Base-by-base conservation (phyloP, 306 rosid species). In the Calophaca sinica region DNA sequence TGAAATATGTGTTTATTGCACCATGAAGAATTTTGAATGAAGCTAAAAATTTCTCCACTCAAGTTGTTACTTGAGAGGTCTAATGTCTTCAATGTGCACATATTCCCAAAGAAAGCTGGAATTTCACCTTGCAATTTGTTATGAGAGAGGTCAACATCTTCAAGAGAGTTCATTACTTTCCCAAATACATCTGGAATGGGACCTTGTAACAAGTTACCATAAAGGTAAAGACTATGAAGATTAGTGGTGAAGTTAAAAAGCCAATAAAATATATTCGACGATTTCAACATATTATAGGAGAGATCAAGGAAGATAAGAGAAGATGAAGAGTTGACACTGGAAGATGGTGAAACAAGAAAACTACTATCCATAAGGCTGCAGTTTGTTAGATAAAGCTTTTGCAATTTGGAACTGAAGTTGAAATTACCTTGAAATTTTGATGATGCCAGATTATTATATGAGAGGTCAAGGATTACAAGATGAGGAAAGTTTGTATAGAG, bases 271-370 rank as follows among this genome's bases (percentile, higher is more conserved):
- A 67, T 3, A 41, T 50, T 7, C 0, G 52, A 46, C 35, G 81
- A 57, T 15, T 7, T 46, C 50, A 77, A 48, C 10, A 45, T 5
- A 48, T 58, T 77, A 2, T 0, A 0, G 2, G 70, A 46, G 2
- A 77, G 75, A 41, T 68, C 53, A 35, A 77, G 75, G n/a, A 9
- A 5, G 52, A 57, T n/a, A 11, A 77, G 82, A 13, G 75, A 55
- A 14, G 60, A 72, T 55, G 29, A 71, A 41, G 51, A 54, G 5
- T 7, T 26, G 1, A 26, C 4, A 20, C 1, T 26, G 5, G 32
- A 15, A 20, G 32, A 3, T 6, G 60, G 2, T 26, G n/a, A 54
- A 1, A 54, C 60, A 54, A 3, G 35, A 54, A 7, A 20, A 3
- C 1, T 20, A 7, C 5, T 54, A 54, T 54, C 60, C 9, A 11